These are phyloP conservation scores for Raddia guianensis DNA, from an alignment of 176 grass and related monocot species.

Conservation along the genomic window DNA sequence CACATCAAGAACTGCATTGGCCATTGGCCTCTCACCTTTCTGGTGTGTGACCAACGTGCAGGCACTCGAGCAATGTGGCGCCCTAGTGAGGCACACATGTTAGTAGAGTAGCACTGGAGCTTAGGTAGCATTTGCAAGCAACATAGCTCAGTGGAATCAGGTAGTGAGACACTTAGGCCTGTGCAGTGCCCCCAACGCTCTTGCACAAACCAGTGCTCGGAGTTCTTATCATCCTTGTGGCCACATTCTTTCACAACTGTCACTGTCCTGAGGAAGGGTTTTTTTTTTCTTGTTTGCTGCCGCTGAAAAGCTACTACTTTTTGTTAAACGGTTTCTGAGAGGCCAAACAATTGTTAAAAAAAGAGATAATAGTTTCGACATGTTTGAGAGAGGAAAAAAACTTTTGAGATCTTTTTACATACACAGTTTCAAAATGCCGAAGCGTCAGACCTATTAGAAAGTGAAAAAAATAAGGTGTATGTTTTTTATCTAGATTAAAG, in stretches of 20 bases:
- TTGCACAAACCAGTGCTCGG: slow-evolving; percentile 34
- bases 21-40: slow-evolving; percentile 28
- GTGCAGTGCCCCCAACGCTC: slow-evolving; percentile 26
- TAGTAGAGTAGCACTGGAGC: slow-evolving; percentile 32
- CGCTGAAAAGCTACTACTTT: too few relatives aligned
- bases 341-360: too few relatives aligned
- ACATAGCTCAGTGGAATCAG: slow-evolving; percentile 29
- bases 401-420: too few relatives aligned
- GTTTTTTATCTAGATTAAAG: too few relatives aligned
- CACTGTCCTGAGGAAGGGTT: not conserved
- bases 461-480: too few relatives aligned
- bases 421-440: too few relatives aligned
- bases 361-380: too few relatives aligned
- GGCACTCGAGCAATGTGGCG: not conserved
- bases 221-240: slow-evolving; percentile 16
- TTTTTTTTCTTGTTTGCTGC: too few relatives aligned
- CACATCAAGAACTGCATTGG: slow-evolving; percentile 3
- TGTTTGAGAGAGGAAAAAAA: too few relatives aligned
- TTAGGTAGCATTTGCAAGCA: slow-evolving; percentile 7
- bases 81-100: not conserved
- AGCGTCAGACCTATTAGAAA: too few relatives aligned
- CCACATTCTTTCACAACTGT: slow-evolving; percentile 32
- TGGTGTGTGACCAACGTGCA: not conserved
- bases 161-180: slow-evolving; percentile 36
- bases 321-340: too few relatives aligned